These are phyloP conservation scores for Leptodontidium sp. DNA, from an alignment of 2,329 filamentous ascomycete genomes.

Conservation along the genomic window DNA sequence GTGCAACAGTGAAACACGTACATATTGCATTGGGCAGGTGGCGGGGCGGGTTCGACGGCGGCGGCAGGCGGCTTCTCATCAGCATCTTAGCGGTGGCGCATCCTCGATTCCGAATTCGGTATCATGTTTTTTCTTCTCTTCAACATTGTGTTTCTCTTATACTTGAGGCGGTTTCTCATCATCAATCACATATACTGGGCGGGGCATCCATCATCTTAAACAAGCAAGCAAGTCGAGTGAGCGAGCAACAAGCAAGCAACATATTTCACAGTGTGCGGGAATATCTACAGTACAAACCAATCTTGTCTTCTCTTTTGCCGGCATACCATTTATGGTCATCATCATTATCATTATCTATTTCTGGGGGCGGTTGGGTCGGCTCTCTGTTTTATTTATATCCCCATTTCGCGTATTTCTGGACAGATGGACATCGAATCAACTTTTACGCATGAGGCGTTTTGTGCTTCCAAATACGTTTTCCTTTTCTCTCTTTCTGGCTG, in stretches of 20 bases:
- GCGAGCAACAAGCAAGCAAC: conserved; percentile 21
- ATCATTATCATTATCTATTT: not conserved
- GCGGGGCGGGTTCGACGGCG: conserved; percentile 29
- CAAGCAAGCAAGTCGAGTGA: not conserved
- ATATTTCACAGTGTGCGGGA: conserved; percentile 4
- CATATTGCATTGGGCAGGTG: conserved; percentile 39
- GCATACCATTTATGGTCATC: not conserved
- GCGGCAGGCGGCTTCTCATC: conserved; percentile 32
- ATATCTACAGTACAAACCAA: not conserved
- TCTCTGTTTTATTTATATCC: conserved; percentile 19
- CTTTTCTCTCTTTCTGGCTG: not conserved
- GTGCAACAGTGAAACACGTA: conserved; percentile 33
- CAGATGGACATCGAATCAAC: not conserved
- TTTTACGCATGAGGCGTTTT: conserved; percentile 12
- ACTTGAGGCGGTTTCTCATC: conserved; percentile 10
- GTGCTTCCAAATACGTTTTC: not conserved
- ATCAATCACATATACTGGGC: conserved; percentile 1
- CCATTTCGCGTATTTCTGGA: not conserved
- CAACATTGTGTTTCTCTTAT: conserved; percentile 8
- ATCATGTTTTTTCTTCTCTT: not conserved
- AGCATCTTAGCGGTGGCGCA: conserved; percentile 40
- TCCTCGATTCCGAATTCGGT: conserved; percentile 13
- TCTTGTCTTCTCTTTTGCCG: not conserved
- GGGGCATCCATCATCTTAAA: conserved; percentile 21
- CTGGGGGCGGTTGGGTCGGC: conserved; percentile 16